A percentile compares a stretch with the other conserved stretches of the same genome.
These are phyloP conservation scores for Suhomyces sp. DNA, from an alignment of 805 yeast species.

Conservation along the genomic window DNA sequence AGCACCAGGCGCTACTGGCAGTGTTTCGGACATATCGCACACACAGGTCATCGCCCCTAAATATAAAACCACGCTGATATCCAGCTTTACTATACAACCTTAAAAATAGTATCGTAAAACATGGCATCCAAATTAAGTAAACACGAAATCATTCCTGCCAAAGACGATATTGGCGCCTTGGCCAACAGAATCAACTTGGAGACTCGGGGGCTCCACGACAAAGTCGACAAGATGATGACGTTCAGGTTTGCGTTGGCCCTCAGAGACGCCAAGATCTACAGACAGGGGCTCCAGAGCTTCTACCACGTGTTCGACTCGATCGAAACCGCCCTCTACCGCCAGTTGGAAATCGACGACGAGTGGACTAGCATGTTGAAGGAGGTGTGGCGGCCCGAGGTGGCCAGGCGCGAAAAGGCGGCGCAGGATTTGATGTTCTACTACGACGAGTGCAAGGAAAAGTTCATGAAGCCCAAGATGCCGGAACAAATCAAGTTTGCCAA, in stretches of 20 bases:
- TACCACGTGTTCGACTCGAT: slow-evolving; percentile 68
- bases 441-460: slow-evolving; percentile 52
- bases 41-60: background rate
- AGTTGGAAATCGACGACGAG: slow-evolving; percentile 37
- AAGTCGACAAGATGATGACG: slow-evolving; percentile 65
- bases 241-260: slow-evolving; percentile 71
- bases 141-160: slow-evolving; percentile 66
- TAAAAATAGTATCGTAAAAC: background rate
- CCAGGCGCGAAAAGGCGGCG: slow-evolving; percentile 55
- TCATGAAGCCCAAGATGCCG: slow-evolving; percentile 53
- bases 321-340: slow-evolving; percentile 49
- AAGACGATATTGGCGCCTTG: slow-evolving; percentile 76
- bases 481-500: slow-evolving; percentile 60
- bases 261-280: slow-evolving; percentile 69
- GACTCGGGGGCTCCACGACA: slow-evolving; percentile 64
- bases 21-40: slow-evolving; percentile 6
- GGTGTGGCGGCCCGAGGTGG: slow-evolving; percentile 69
- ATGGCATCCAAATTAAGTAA: slow-evolving; percentile 29
- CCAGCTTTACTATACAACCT: background rate
- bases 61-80: background rate
- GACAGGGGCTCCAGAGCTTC: slow-evolving; percentile 76
- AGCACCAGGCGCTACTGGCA: background rate
- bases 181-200: slow-evolving; percentile 76
- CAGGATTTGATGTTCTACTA: slow-evolving; percentile 69
- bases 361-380: slow-evolving; percentile 49